Base-by-base conservation (phyloP, 371 early-diverging fungal genomes). In the Rhizopus microsporus region DNA sequence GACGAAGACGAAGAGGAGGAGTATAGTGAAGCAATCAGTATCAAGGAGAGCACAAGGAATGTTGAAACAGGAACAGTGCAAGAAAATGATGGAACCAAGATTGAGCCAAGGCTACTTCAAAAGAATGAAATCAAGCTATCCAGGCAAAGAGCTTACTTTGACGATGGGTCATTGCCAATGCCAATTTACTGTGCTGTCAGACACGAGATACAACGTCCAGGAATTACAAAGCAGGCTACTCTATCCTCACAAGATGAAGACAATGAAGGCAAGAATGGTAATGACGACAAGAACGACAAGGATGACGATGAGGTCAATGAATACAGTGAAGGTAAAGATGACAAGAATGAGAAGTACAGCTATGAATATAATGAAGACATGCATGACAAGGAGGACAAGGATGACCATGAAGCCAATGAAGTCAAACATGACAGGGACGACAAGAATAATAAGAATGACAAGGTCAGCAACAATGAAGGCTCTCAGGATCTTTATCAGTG, bases 111-210 rank as follows among this genome's bases (percentile, higher is more conserved):
- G 15, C 43, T 69, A 9, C 53, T 68, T 4, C 60, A 59, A 5
- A 67, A 60, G 13, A 56, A 46, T 7, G 63, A 71, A 8, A 63
- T 72, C 53, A 72, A 72, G n/a, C 33, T 76, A 8, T 71, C 77
- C 0, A 66, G 49, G 13, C 73, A 78, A 59, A 62, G 71, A 32
- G 56, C 68, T 8, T 81, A 74, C 60, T 65, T 88, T 37, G 81
- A 87, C 49, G 82, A 80, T 59, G 92, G 89, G 0, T 74, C 77
- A 4, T 62, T 72, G 13, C 88, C 91, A 1, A 80, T 90, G 78
- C 92, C 92, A 1, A 87, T 92, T 34, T 89, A 92, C 60, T 88
- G 89, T 7, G 85, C 80, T 0, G 88, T 89, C 1, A 76, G 88
- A 4, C 87, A 88, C 62, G 84, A 83, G 29, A 63, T 85, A 5